Evolutionary conservation across 2,329 filamentous ascomycete genomes (phyloP), one percentile per base, ranked within the genome.

Genomic region (Pseudopyrenochaeta lycopersici): DNA sequence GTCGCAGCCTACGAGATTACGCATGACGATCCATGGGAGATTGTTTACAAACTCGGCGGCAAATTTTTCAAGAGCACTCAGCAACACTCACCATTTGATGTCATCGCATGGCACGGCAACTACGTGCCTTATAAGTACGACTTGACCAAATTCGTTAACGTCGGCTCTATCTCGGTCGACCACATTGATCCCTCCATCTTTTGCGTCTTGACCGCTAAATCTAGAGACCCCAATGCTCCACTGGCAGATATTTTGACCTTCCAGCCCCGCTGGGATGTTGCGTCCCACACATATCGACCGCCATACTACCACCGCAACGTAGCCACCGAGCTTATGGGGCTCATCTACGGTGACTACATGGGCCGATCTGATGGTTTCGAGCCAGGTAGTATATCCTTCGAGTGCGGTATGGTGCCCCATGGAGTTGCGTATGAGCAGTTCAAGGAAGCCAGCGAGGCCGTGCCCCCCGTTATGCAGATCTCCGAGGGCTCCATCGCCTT

Each of bases 71-170:
- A 79, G 32, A 87, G 87, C 6, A 80, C 72, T 35, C 90, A 92
- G 75, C 73, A 81, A 10, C 90, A 92, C 71, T 88, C 87, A 0
- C 90, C 90, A 0, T 93, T 92, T 66, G 90, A 93, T 64, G 85
- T 93, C 0, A 90, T 92, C 2, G 89, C 87, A 2, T 93, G 90
- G 90, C 90, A 93, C 69, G 90, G 90, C 39, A 90, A 86, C 59
- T 92, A 92, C 76, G 66, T 71, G 56, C 90, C 90, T 0, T 91
- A 87, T 82, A 93, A 93, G 76, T 93, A 93, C 77, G 90, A 92
- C 66, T 82, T 93, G 1, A 88, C 88, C 21, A 85, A 89, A 27
- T 93, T 92, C 81, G 90, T 88, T 76, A 86, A 85, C 38, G 87
- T 93, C 39, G 90, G 90, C 15, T 86, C 82, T 48, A 86, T 91